Base-by-base conservation (phyloP, 108 stramenopile species). In the Fragilaria radians region DNA sequence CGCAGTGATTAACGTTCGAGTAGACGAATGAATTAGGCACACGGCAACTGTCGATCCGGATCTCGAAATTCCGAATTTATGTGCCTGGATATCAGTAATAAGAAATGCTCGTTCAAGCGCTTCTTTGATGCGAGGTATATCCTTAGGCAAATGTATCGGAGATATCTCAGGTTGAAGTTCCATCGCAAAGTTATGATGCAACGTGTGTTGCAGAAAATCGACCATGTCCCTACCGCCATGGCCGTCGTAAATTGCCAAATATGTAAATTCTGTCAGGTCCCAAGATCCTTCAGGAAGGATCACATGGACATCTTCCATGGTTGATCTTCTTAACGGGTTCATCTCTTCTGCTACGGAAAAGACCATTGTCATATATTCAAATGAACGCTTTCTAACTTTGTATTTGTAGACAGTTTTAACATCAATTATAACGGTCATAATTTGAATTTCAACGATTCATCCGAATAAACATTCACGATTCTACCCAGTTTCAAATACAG, bases 291-390 rank as follows among this genome's bases (percentile, higher is more conserved):
- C 67, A 29, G 63, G 36, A 34, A 75, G 67, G 42, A 90, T 62
- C 0, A 78, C 84, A 58, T 89, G 85, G 29, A 76, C 80, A 65
- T 99, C 98, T 67, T 99, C 98, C 94, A 97, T 96, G n/a, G 89
- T 95, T 48, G 75, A 88, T 1, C 97, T 71, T 61, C 74, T 63
- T 5, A 74, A 61, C 1, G 97, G 90, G 71, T 98, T 98, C 97
- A 96, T 96, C 71, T 88, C 92, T 70, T 94, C 92, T 31, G 81
- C 78, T 28, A 54, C 42, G 49, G 36, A 42, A 14, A 42, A 7
- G 7, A 42, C 14, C 36, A 42, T 42, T n/a, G n/a, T n/a, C n/a
- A n/a, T n/a, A n/a, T n/a, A n/a, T n/a, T n/a, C n/a, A n/a, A n/a
- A n/a, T n/a, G n/a, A n/a, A n/a, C n/a, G n/a, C n/a, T n/a, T n/a